Conservation (phyloP, 305 asterid genomes). For the Lippia alba region DNA sequence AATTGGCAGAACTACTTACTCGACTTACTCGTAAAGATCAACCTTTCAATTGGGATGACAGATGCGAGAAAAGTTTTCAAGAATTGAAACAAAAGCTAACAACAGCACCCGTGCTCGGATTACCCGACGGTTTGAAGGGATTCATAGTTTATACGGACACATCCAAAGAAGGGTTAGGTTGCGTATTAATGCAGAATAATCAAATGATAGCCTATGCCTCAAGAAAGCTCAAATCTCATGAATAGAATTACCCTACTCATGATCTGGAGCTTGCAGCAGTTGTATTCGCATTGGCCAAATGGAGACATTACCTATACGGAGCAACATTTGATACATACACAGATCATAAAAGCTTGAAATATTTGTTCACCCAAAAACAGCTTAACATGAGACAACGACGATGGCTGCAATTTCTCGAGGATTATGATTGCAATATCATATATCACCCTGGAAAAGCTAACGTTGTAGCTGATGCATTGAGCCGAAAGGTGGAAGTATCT, state of each 20-base stretch:
- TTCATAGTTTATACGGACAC: not conserved
- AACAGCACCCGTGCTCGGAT: not conserved
- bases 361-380: not conserved
- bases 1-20: too few species aligned
- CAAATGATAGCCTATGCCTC: not conserved
- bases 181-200: not conserved
- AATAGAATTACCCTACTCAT: not conserved
- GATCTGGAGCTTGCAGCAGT: too few species aligned
- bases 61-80: not conserved
- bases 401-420: not conserved
- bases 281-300: too few species aligned
- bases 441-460: not conserved
- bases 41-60: not conserved
- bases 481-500: not conserved
- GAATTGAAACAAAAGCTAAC: not conserved
- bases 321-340: too few species aligned
- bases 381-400: not conserved
- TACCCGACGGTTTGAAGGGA: not conserved
- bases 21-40: not conserved
- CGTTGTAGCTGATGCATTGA: not conserved
- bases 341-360: too few species aligned
- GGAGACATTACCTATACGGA: too few species aligned
- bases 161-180: not conserved
- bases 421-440: not conserved
- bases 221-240: not conserved